Conservation (phyloP, 345 rosid genomes). For the Orychophragmus violaceus region DNA sequence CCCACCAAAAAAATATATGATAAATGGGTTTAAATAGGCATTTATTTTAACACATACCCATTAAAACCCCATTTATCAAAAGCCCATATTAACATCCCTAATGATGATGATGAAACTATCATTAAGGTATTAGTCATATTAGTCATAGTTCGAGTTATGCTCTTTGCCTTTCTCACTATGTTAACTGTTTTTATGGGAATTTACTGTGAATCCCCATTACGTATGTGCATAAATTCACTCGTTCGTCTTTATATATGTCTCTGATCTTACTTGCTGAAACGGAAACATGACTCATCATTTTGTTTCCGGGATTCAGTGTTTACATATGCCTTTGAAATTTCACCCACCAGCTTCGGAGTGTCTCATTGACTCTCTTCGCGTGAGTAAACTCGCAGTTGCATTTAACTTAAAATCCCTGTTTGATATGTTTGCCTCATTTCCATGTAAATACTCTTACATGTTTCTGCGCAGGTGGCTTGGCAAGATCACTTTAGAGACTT, state of each 20-base stretch:
- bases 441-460: background rate
- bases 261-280: background rate
- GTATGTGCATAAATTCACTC: slow-evolving; percentile 36
- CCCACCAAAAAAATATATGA: too few relatives aligned
- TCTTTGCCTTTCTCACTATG: too few relatives aligned
- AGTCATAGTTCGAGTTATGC: too few relatives aligned
- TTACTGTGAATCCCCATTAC: slow-evolving; percentile 99
- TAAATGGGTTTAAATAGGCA: too few relatives aligned
- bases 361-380: slow-evolving; percentile 80
- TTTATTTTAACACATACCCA: too few relatives aligned
- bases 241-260: background rate
- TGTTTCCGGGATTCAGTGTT: slow-evolving; percentile 43
- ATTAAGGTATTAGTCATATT: too few relatives aligned
- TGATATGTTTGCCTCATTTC: slow-evolving; percentile 11
- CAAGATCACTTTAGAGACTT: slow-evolving; percentile 86
- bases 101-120: too few relatives aligned
- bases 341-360: slow-evolving; percentile 71
- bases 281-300: slow-evolving; percentile 16
- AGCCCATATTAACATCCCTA: too few relatives aligned
- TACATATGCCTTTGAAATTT: slow-evolving; percentile 88
- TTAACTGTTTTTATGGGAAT: too few relatives aligned
- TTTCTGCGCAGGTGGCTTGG: slow-evolving; percentile 75
- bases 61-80: too few relatives aligned
- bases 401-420: background rate
- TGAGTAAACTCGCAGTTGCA: slow-evolving; percentile 34